Conservation (phyloP, 1,139 yeast genomes). For the Sugiyamaella sp. region DNA sequence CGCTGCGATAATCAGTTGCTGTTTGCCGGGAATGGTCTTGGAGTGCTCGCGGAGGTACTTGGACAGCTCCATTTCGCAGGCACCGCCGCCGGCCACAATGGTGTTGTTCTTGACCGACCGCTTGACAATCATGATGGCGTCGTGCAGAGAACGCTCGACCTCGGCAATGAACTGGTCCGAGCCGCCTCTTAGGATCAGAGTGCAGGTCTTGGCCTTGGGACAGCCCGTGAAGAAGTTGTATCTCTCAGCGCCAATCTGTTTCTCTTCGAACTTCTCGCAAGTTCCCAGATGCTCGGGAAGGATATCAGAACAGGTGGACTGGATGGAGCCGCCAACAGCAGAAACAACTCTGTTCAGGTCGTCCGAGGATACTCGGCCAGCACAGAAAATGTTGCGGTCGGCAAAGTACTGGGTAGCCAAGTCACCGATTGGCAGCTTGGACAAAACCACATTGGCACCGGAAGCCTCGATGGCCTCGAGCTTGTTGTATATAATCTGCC, state of each 20-base stretch:
- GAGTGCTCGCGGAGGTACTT: slow-evolving; percentile 85
- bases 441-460: slow-evolving; percentile 91
- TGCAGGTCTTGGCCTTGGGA: slow-evolving; percentile 91
- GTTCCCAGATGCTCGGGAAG: slow-evolving; percentile 75
- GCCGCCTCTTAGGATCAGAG: slow-evolving; percentile 92
- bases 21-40: slow-evolving; percentile 89
- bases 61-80: slow-evolving; percentile 96
- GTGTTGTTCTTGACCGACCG: slow-evolving; percentile 85
- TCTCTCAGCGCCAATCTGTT: slow-evolving; percentile 93
- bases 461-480: slow-evolving; percentile 78
- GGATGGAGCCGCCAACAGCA: slow-evolving; percentile 93
- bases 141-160: slow-evolving; percentile 95
- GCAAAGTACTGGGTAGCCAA: slow-evolving; percentile 98
- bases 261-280: slow-evolving; percentile 85
- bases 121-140: slow-evolving; percentile 97
- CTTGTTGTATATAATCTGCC: slow-evolving; percentile 90
- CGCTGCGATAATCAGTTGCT: slow-evolving; percentile 87
- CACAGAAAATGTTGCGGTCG: slow-evolving; percentile 94
- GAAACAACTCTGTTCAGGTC: slow-evolving; percentile 91
- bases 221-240: slow-evolving; percentile 92
- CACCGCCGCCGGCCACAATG: slow-evolving; percentile 99
- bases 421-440: slow-evolving; percentile 96
- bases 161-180: slow-evolving; percentile 99
- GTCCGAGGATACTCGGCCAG: slow-evolving; percentile 88
- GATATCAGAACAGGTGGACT: slow-evolving; percentile 86